Evolutionary conservation across 2,329 filamentous ascomycete species (phyloP), one percentile per base, ranked within the genome.

Genomic region (Aureobasidium sp.): DNA sequence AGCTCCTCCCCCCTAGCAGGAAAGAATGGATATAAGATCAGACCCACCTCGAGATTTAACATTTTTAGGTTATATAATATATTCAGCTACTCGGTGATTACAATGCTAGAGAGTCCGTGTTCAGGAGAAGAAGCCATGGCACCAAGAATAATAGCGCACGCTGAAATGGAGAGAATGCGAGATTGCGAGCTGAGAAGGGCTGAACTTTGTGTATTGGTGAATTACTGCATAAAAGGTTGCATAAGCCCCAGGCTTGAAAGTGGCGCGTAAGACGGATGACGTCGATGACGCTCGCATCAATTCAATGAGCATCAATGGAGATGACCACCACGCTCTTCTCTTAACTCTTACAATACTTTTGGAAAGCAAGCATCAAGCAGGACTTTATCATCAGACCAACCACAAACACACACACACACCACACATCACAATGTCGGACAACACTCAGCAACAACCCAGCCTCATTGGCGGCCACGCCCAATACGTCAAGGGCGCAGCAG

Each of bases 401-500:
- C 6, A 17, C n/a, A 36, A 46, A 36, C 20, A 34, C 53, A 32
- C n/a, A 32, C n/a, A 34, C 12, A 20, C 9, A 36, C 55, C 26
- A 60, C 17, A 27, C n/a, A 44, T 39, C 51, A 65, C 10, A 13
- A 67, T 67, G 66, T 67, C 66, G 29, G 65, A 65, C 59, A 65
- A 66, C 63, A 63, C 59, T 37, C 56, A 65, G 26, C 76, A 84
- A 64, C 76, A 84, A 64, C 82, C 86, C 24, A 81, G 85, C 48
- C 84, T 90, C 66, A 70, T 89, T 47, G 78, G 80, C 63, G 80
- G 82, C 46, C 87, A 89, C 71, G 85, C 80, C 36, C 83, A 88
- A 69, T 90, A 88, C 69, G 80, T 84, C 69, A 89, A 89, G 69
- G 87, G 87, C 59, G 84, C 84, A 7, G 81, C 84, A 61, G 84